These are phyloP conservation scores for Fusarium pseudoanthophilum DNA, from an alignment of 2,329 filamentous ascomycete species.

Conservation along the genomic window DNA sequence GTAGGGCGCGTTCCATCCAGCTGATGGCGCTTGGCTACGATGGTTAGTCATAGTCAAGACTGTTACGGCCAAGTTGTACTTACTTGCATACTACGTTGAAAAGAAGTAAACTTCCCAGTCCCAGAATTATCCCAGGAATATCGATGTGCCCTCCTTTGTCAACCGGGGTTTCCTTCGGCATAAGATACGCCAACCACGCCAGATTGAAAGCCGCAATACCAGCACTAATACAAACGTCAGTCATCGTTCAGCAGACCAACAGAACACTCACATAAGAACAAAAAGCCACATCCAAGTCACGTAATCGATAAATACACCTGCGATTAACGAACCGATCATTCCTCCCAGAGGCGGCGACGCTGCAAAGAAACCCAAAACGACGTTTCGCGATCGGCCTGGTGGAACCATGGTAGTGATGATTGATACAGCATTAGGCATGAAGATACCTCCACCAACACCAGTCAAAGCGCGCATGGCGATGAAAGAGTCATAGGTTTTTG, in stretches of 20 bases:
- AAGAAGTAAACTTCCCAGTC: constrained; percentile 54
- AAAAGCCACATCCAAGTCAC: constrained; percentile 11
- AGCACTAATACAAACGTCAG: neutral
- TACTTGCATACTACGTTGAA: constrained; percentile 65
- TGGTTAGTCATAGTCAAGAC: fast-evolving
- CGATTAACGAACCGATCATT: neutral
- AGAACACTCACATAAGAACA: neutral
- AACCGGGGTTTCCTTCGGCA: constrained; percentile 35
- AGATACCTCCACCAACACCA: constrained; percentile 59
- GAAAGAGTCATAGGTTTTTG: constrained; percentile 54
- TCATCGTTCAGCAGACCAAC: fast-evolving
- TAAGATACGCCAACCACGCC: constrained; percentile 3
- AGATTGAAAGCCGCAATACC: constrained; percentile 7
- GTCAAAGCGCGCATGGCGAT: constrained; percentile 57
- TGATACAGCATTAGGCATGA: constrained; percentile 65
- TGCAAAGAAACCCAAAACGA: constrained; percentile 32
- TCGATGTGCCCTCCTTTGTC: constrained; percentile 44
- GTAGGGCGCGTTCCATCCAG: constrained; percentile 57
- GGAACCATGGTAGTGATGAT: constrained; percentile 60
- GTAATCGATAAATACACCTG: neutral
- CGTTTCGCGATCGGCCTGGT: constrained; percentile 51
- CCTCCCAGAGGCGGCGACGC: constrained; percentile 53
- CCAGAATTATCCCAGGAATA: constrained; percentile 29
- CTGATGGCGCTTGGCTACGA: constrained; percentile 53
- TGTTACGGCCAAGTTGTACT: neutral